Base-by-base conservation (phyloP, 176 grass and related monocot species). In the Pontederia paniculata region DNA sequence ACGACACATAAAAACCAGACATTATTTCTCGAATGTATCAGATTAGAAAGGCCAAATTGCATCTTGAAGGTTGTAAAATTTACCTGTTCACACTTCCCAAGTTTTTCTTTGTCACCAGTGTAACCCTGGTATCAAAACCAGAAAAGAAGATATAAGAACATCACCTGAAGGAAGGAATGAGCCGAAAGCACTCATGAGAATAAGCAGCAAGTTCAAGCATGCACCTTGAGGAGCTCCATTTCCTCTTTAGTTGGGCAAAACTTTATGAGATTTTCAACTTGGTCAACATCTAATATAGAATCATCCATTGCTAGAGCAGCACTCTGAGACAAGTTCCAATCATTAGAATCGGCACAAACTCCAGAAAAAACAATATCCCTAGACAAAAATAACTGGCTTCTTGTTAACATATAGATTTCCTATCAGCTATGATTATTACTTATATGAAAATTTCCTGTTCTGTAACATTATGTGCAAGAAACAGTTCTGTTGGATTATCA, bases 11-110 rank as follows among this genome's bases (percentile, higher is more conserved):
- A 37, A 37, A 37, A 5, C 28, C 1, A n/a, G n/a, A n/a, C n/a
- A n/a, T n/a, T n/a, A n/a, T 19, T 19, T 43, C 12, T n/a, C 44
- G 25, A n/a, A 44, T 9, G 9, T 17, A 45, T 0, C 8, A 19
- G 9, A 15, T 8, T 50, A 12, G 48, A 50, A 6, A 50, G 13
- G n/a, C 15, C 9, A 15, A 17, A 50, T 50, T 17, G n/a, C 48
- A 16, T 50, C 13, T 13, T 50, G 15, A 50, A 17, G 2, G 51
- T 73, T 66, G n/a, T n/a, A n/a, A n/a, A 58, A 58, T 56, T 65
- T 88, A 98, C 93, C 93, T 87, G 80, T 69, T 98, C 93, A 73
- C 93, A 98, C 74, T 90, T 91, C 55, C 93, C 93, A 45, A 98
- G 86, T 61, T 80, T 84, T 62, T 72, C 77, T 49, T 69, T 91